Percentiles rank a stretch among this genome's conserved stretches.
Conservation (phyloP, 176 grass and related monocot species). For the Oryza brachyantha region DNA sequence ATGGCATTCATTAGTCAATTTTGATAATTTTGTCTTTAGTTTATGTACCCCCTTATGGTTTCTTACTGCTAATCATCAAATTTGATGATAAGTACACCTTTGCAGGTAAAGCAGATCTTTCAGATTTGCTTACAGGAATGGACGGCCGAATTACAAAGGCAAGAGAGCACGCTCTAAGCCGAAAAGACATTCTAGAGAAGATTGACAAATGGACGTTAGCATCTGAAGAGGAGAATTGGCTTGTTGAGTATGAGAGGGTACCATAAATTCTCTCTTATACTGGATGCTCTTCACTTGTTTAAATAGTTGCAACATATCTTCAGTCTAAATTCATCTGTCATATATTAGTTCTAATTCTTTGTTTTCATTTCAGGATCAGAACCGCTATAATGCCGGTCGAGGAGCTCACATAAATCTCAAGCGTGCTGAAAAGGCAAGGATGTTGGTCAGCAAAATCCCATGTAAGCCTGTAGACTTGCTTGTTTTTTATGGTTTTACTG, state of each 20-base stretch:
- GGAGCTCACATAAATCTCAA: constrained; percentile 95
- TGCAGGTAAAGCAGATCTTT: constrained; percentile 61
- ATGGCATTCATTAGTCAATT: background rate
- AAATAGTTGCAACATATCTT: constrained; percentile 17
- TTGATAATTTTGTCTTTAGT: background rate
- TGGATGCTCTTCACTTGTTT: background rate
- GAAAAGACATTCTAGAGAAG: constrained; percentile 92
- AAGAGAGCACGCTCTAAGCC: constrained; percentile 74
- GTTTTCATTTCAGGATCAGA: constrained; percentile 65
- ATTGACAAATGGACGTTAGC: constrained; percentile 79
- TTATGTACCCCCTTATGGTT: background rate
- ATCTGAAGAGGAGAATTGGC: constrained; percentile 79
- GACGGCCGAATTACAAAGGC: constrained; percentile 57
- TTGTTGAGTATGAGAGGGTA: constrained; percentile 95
- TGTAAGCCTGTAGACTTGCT: constrained; percentile 43
- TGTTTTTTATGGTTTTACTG: background rate
- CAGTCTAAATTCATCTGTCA: constrained; percentile 1
- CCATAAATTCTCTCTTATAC: background rate
- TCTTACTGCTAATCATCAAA: background rate
- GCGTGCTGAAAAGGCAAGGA: constrained; percentile 88
- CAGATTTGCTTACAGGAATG: constrained; percentile 63
- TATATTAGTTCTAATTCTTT: constrained; percentile 11
- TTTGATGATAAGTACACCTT: constrained; percentile 11
- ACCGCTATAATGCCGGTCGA: constrained; percentile 79
- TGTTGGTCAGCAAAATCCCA: constrained; percentile 77